A percentile compares a stretch with the other conserved stretches of the same genome.
phyloP scores from a whole-genome alignment of 768 basidiomycete genomes.

The Leccinum ochraceum region DNA sequence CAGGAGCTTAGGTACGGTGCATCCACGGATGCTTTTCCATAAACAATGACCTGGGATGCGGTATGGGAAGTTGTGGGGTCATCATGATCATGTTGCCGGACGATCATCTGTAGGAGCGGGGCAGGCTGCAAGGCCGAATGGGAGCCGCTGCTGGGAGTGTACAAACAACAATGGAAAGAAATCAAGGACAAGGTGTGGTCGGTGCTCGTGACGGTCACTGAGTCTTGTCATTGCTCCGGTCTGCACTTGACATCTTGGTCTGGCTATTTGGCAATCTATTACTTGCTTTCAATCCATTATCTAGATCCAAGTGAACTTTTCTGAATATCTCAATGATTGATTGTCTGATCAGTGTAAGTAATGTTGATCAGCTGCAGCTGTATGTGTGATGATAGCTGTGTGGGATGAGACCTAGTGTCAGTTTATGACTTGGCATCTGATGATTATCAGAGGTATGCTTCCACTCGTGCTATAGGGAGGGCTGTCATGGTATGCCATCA shows the following conservation, averaged over 20 bases:
- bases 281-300: no score
- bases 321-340: no score
- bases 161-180: conserved; percentile 68
- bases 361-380: no score
- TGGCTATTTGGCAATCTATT: no score
- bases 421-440: no score
- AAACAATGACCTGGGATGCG: conserved; percentile 64
- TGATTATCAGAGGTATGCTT: no score
- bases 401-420: no score
- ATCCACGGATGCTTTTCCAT: conserved; percentile 49
- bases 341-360: no score
- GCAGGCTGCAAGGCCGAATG: conserved; percentile 53
- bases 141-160: conserved; percentile 51
- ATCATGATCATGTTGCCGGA: conserved; percentile 45
- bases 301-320: no score
- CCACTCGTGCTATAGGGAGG: no score
- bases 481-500: no score
- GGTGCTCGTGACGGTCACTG: conserved; percentile 52
- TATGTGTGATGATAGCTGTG: no score
- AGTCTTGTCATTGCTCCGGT: conserved; percentile 12
- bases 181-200: conserved; percentile 68
- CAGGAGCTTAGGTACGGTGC: conserved; percentile 38
- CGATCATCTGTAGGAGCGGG: conserved; percentile 57
- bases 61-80: conserved; percentile 65
- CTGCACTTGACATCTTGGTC: not conserved